These are phyloP conservation scores for Colletotrichum sp. DNA, from an alignment of 2,329 filamentous ascomycete genomes.

Conservation along the genomic window DNA sequence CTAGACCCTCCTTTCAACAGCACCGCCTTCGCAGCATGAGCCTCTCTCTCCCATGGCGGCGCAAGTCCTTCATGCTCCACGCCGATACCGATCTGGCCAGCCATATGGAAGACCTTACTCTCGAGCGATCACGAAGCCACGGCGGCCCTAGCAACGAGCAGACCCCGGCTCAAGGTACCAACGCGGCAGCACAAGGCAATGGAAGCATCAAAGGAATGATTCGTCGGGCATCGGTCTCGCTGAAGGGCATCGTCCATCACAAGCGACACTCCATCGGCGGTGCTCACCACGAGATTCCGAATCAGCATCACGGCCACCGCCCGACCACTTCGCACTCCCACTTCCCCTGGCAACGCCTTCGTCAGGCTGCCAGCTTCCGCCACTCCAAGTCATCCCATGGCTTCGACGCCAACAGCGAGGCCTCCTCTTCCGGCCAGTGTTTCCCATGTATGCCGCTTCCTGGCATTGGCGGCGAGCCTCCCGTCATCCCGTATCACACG, in stretches of 20 bases:
- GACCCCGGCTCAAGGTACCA: slow-evolving; percentile 25
- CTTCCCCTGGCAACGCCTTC: slow-evolving; percentile 54
- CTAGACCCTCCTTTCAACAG: slow-evolving; percentile 30
- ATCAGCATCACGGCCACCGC: slow-evolving; percentile 22
- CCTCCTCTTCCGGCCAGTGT: slow-evolving; percentile 27
- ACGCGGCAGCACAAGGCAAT: slow-evolving; percentile 29
- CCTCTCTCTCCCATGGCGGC: slow-evolving; percentile 53
- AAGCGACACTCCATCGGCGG: slow-evolving; percentile 48
- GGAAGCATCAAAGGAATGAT: slow-evolving; percentile 54
- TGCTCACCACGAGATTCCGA: slow-evolving; percentile 29
- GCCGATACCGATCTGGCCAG: slow-evolving; percentile 36
- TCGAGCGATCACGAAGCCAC: slow-evolving; percentile 21
- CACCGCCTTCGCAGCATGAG: slow-evolving; percentile 53
- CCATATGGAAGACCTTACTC: slow-evolving; percentile 37
- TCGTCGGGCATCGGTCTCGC: slow-evolving; percentile 58
- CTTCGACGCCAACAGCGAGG: slow-evolving; percentile 36
- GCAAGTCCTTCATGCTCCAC: slow-evolving; percentile 44
- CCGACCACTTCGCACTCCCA: slow-evolving; percentile 52
- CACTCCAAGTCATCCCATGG: slow-evolving; percentile 51
- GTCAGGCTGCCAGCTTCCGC: slow-evolving; percentile 55
- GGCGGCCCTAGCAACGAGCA: slow-evolving; percentile 30
- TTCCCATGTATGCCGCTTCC: slow-evolving; percentile 43
- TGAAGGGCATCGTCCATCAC: slow-evolving; percentile 52
- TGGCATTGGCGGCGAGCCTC: slow-evolving; percentile 57
- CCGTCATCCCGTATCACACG: slow-evolving; percentile 62